Percentiles rank a stretch among this genome's conserved stretches.
Conservation (phyloP, 169 alveolate genomes). For the Ichthyophthirius multifiliis region DNA sequence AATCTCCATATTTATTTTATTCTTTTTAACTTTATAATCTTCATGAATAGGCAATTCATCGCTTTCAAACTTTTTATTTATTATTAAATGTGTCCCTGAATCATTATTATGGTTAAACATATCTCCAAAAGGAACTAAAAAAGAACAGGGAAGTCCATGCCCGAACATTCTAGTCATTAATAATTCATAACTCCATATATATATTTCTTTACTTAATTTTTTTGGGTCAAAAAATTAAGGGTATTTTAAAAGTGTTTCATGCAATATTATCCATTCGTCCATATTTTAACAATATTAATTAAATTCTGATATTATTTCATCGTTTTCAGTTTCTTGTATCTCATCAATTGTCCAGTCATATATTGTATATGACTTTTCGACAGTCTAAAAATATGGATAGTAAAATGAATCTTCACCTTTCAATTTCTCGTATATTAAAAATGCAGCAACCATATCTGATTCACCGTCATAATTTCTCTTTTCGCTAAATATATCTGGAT, state of each 20-base stretch:
- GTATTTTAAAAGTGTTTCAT: too few relatives aligned
- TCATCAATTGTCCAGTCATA: background rate
- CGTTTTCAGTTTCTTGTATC: background rate
- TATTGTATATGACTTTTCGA: background rate
- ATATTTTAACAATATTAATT: too few relatives aligned
- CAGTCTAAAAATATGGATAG: background rate
- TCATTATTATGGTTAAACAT: constrained; percentile 47
- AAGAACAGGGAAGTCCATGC: constrained; percentile 47
- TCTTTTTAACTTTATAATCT: constrained; percentile 14
- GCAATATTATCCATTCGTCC: too few relatives aligned
- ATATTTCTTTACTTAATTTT: too few relatives aligned
- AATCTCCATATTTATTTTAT: constrained; percentile 30
- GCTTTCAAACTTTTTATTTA: constrained; percentile 11
- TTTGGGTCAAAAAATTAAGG: too few relatives aligned
- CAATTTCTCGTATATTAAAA: background rate
- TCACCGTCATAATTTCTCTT: background rate
- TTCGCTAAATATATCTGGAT: background rate
- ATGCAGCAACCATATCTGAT: background rate
- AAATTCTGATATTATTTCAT: too few relatives aligned
- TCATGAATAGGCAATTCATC: background rate
- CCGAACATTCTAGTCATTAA: too few relatives aligned
- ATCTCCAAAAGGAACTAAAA: constrained; percentile 62
- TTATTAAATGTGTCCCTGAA: constrained; percentile 25
- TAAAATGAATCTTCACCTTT: background rate
- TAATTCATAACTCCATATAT: too few relatives aligned